Evolutionary conservation across 106 monocot genomes (phyloP), one percentile per base, ranked within the genome.

Genomic region (Phalaenopsis aphrodite): DNA sequence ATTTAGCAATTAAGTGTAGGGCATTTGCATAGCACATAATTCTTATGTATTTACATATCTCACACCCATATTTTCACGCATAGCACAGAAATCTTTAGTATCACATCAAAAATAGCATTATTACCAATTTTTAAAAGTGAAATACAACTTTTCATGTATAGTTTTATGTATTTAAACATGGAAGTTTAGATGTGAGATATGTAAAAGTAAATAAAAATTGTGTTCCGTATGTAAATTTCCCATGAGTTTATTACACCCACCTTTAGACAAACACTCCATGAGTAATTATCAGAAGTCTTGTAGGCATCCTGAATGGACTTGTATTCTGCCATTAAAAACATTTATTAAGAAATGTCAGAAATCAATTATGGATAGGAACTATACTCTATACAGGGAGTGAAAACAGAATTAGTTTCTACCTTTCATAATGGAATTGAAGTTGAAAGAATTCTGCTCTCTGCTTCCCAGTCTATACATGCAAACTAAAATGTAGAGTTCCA

Each of bases 401-500:
- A 45, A 45, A 19, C 7, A 72, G n/a, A 67, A 55, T 18, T 55
- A 17, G 6, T 46, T 36, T 55, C 55, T 46, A 93, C 93, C 96
- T 93, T 92, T 93, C 91, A 96, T 90, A 46, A 93, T 72, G 43
- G 92, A 89, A 41, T 79, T 92, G 85, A 97, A 97, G 78, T 91
- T 95, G 82, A 90, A 94, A 16, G 84, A 90, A 45, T 75, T 86
- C 75, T 90, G 90, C 64, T 94, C 96, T 75, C 88, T 97, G 43
- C 46, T 41, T 78, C 92, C 90, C 72, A 97, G 78, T 77, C 92
- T 92, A 79, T 86, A 80, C 94, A 97, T 94, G 86, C 94, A 94
- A 19, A 97, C 92, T 55, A 97, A 84, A 79, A 97, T 87, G 81
- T 97, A 97, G 46, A 97, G 90, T 84, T 97, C 96, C 85, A 97